A percentile compares a stretch with the other conserved stretches of the same genome.
Conservation (phyloP, 2,329 filamentous ascomycete species). For the Claviceps maximensis region DNA sequence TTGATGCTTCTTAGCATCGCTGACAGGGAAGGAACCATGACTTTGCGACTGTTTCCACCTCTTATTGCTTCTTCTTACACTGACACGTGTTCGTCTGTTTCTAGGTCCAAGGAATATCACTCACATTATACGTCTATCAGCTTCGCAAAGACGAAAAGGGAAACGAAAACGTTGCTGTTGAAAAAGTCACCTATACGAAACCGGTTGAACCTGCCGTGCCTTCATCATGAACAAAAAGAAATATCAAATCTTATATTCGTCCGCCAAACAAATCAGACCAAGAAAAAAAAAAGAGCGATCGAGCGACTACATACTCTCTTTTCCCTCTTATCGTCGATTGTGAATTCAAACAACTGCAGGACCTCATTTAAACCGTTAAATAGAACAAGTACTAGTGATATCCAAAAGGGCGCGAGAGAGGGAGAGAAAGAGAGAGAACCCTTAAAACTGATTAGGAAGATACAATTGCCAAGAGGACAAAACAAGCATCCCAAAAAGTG, state of each 20-base stretch:
- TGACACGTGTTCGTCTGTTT: background rate
- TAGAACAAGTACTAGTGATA: conserved; percentile 4
- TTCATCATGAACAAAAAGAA: conserved; percentile 28
- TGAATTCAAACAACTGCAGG: conserved; percentile 8
- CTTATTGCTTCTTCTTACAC: background rate
- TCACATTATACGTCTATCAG: conserved; percentile 92
- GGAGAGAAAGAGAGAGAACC: conserved; percentile 4
- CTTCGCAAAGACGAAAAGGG: conserved; percentile 65
- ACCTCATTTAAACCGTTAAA: conserved; percentile 6
- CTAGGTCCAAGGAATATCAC: conserved; percentile 87
- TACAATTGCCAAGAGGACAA: conserved; percentile 8
- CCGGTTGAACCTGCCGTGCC: conserved; percentile 45
- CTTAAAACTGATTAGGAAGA: conserved; percentile 3
- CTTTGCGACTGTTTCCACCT: background rate
- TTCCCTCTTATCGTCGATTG: background rate
- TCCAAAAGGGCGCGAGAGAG: conserved; percentile 5
- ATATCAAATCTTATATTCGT: background rate
- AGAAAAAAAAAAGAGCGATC: background rate
- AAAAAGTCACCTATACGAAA: conserved; percentile 79
- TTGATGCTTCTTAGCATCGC: background rate
- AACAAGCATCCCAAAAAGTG: conserved; percentile 4
- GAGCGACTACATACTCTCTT: background rate
- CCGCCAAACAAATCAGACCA: background rate
- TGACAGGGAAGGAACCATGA: background rate
- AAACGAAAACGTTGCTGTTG: conserved; percentile 66